Percentiles rank a stretch among this genome's conserved stretches.
Conservation (phyloP, 805 yeast species). For the Tetrapisispora iriomotensis region DNA sequence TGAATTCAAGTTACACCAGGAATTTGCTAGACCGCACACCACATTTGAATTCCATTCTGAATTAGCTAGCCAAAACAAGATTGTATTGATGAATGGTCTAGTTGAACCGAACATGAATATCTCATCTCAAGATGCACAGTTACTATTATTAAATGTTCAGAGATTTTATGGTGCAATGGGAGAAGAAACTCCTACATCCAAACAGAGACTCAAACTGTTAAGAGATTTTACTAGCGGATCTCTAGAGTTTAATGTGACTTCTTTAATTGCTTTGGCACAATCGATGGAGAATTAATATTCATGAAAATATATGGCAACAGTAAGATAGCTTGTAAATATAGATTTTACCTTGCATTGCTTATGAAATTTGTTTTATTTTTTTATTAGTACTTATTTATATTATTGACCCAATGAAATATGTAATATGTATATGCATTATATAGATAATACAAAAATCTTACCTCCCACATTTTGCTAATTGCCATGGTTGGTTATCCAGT, state of each 20-base stretch:
- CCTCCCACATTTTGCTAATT: conserved; percentile 60
- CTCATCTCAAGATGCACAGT: conserved; percentile 65
- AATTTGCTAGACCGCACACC: conserved; percentile 92
- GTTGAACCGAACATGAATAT: conserved; percentile 64
- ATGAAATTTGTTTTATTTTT: background rate
- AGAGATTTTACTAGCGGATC: conserved; percentile 63
- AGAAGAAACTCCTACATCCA: conserved; percentile 33
- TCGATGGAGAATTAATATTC: conserved; percentile 48
- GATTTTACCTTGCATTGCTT: background rate
- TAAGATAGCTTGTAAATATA: background rate
- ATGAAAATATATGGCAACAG: background rate
- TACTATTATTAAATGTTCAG: conserved; percentile 65
- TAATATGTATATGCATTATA: background rate
- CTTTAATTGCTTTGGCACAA: conserved; percentile 62
- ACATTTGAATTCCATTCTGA: conserved; percentile 83
- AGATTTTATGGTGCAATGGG: conserved; percentile 71
- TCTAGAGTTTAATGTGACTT: conserved; percentile 53
- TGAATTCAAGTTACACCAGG: conserved; percentile 82
- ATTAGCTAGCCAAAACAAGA: conserved; percentile 43
- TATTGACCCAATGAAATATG: conserved; percentile 1
- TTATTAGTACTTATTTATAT: background rate
- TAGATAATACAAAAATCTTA: conserved; percentile 19
- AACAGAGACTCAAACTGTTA: conserved; percentile 48
- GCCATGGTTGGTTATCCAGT: conserved; percentile 88
- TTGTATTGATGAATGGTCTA: conserved; percentile 79